phyloP scores from a whole-genome alignment of 2,329 filamentous ascomycete genomes.

The Venturia effusa region DNA sequence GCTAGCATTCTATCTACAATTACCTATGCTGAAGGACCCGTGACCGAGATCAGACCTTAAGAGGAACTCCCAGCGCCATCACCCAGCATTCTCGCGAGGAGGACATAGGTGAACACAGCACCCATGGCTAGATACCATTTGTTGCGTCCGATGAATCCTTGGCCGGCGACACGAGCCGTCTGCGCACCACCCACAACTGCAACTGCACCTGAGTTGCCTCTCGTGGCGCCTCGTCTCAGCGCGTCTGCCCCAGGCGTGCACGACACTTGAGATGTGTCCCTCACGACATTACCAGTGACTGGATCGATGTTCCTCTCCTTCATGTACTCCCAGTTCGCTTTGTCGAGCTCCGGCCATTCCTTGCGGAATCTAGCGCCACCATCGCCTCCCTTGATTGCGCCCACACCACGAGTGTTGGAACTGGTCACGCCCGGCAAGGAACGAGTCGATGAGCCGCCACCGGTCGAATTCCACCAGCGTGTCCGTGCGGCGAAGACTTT shows the following conservation, averaged over 20 bases:
- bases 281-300: conserved; percentile 58
- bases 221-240: conserved; percentile 51
- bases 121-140: conserved; percentile 63
- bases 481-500: conserved; percentile 66
- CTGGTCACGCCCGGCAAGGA: conserved; percentile 34
- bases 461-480: conserved; percentile 94
- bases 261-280: conserved; percentile 31
- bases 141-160: conserved; percentile 72
- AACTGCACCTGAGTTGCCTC: conserved; percentile 38
- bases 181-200: conserved; percentile 69
- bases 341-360: conserved; percentile 84
- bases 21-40: background rate
- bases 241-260: conserved; percentile 54
- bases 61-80: background rate
- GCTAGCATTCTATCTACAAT: background rate
- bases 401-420: conserved; percentile 38
- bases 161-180: conserved; percentile 64
- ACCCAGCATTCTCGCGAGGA: conserved; percentile 55
- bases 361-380: conserved; percentile 80
- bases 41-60: background rate
- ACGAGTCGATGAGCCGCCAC: conserved; percentile 59
- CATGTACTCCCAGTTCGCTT: conserved; percentile 90
- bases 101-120: conserved; percentile 69
- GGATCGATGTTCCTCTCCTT: conserved; percentile 69
- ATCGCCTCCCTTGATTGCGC: conserved; percentile 75